These are phyloP conservation scores for Emericellopsis cladophorae DNA, from an alignment of 2,329 filamentous ascomycete genomes.

Conservation along the genomic window DNA sequence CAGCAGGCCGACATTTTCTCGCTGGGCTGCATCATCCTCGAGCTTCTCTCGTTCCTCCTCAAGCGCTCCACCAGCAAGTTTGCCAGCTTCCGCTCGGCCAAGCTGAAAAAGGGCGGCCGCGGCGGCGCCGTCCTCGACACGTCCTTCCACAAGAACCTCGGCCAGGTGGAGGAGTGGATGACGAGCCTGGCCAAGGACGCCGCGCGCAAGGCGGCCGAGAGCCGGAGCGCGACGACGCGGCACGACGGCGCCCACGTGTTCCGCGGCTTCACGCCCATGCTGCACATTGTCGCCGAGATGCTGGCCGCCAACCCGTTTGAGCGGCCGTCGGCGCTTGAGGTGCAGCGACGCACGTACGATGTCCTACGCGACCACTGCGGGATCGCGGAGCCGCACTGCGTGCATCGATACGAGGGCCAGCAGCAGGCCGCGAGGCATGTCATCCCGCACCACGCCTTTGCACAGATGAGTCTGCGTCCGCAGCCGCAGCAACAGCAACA, in stretches of 20 bases:
- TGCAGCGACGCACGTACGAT: slow-evolving; percentile 37
- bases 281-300: slow-evolving; percentile 42
- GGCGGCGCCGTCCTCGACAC: slow-evolving; percentile 53
- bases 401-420: slow-evolving; percentile 31
- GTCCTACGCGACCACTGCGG: slow-evolving; percentile 35
- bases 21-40: slow-evolving; percentile 59
- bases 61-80: slow-evolving; percentile 57
- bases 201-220: slow-evolving; percentile 25
- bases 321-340: slow-evolving; percentile 37
- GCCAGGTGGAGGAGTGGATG: slow-evolving; percentile 60
- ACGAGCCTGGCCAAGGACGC: slow-evolving; percentile 46
- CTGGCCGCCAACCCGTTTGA: slow-evolving; percentile 36
- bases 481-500: slow-evolving; percentile 5
- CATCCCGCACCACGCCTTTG: too few species aligned
- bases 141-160: slow-evolving; percentile 60
- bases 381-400: slow-evolving; percentile 38
- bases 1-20: slow-evolving; percentile 61
- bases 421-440: slow-evolving; percentile 7
- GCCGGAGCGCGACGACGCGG: slow-evolving; percentile 23
- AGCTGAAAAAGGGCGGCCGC: slow-evolving; percentile 45
- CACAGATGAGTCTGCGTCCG: slow-evolving; percentile 10
- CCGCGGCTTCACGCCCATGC: slow-evolving; percentile 35
- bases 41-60: slow-evolving; percentile 56
- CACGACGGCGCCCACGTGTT: slow-evolving; percentile 30
- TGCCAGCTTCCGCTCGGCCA: slow-evolving; percentile 50